Evolutionary conservation across 441 rosid genomes (phyloP).

Genomic region (Geranium incanum): DNA sequence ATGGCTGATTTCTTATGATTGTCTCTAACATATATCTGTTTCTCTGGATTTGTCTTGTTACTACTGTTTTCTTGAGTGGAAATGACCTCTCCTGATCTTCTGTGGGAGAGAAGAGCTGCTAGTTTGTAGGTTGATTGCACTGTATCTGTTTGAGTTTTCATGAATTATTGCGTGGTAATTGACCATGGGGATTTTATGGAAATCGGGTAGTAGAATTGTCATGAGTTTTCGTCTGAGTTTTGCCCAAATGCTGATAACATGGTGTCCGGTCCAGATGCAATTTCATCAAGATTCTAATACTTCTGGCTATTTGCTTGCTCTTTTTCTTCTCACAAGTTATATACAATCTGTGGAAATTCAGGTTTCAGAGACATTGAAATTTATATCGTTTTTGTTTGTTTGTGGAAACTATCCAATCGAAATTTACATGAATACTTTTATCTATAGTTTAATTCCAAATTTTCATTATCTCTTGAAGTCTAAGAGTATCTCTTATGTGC

Average conservation of each 20-base stretch:
- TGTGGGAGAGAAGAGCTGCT: background rate
- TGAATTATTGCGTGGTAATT: background rate
- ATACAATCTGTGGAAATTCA: no score
- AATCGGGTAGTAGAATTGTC: background rate
- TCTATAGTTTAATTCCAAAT: background rate
- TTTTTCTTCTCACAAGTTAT: no score
- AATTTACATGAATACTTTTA: background rate
- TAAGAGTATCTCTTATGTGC: background rate
- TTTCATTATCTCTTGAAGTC: background rate
- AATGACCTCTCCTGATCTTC: background rate
- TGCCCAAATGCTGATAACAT: background rate
- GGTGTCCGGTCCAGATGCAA: background rate
- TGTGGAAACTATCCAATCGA: background rate
- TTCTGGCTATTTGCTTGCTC: background rate
- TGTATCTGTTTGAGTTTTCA: background rate
- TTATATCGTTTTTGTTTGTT: background rate
- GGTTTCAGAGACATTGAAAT: no score
- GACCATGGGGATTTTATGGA: background rate
- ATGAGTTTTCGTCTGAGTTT: background rate
- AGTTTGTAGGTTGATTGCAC: background rate
- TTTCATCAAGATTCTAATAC: background rate
- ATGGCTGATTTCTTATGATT: background rate
- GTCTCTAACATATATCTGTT: background rate
- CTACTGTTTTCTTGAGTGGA: background rate
- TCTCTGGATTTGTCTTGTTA: background rate